A percentile compares a stretch with the other conserved stretches of the same genome.
Conservation (phyloP, 2,329 filamentous ascomycete species). For the Arthrobotrys megalospora region DNA sequence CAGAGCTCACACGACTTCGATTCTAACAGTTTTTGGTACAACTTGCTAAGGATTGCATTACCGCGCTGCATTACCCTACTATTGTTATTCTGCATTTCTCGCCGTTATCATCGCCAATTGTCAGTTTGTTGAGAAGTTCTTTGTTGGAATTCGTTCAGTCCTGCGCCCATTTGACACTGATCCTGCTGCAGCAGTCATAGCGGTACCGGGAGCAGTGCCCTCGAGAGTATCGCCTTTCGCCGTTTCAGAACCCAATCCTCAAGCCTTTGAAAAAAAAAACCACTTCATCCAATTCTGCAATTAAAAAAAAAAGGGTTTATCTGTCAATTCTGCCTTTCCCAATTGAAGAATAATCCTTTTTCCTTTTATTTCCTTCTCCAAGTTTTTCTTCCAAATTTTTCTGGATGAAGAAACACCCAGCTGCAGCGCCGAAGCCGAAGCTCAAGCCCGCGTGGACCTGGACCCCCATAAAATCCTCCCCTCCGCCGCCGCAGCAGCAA, state of each 20-base stretch:
- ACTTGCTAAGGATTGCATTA: no score
- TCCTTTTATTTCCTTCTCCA: neutral
- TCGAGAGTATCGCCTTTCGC: neutral
- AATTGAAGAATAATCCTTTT: neutral
- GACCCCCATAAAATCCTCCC: slow-evolving; percentile 56
- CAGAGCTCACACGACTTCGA: no score
- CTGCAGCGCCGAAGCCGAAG: neutral
- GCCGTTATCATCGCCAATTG: neutral
- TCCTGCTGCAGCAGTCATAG: slow-evolving; percentile 1
- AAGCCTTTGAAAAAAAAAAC: slow-evolving; percentile 17
- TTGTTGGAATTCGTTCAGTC: neutral
- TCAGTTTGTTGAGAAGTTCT: slow-evolving; percentile 8
- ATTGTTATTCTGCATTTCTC: neutral
- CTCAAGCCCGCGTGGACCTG: slow-evolving; percentile 42
- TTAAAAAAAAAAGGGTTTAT: neutral
- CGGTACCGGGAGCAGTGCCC: no score
- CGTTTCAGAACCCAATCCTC: slow-evolving; percentile 22
- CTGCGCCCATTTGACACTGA: neutral
- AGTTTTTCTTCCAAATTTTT: neutral
- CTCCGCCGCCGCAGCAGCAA: slow-evolving; percentile 29
- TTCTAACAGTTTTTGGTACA: no score
- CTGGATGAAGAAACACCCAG: slow-evolving; percentile 36
- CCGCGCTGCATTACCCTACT: neutral
- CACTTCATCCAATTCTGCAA: neutral
- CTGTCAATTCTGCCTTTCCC: neutral